phyloP scores from a whole-genome alignment of 768 basidiomycete species.

The Auricularia sp. region DNA sequence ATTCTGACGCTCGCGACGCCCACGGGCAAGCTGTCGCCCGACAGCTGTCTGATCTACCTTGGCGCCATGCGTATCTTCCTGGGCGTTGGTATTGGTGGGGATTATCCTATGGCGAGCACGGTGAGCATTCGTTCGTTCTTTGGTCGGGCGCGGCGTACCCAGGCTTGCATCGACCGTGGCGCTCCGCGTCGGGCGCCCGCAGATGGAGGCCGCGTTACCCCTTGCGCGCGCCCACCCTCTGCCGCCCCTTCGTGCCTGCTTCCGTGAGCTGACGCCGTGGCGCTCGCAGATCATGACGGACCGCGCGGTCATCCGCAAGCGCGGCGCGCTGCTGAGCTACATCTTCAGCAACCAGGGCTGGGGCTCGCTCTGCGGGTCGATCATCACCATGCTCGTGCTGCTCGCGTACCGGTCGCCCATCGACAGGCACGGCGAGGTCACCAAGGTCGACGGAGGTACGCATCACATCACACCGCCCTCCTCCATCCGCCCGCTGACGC shows the following conservation, averaged over 20 bases:
- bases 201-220: too few species aligned
- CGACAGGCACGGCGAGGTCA: constrained; percentile 44
- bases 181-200: too few species aligned
- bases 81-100: constrained; percentile 70
- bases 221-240: too few species aligned
- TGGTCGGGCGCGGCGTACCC: too few species aligned
- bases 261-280: too few species aligned
- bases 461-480: constrained; percentile 8
- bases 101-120: constrained; percentile 70
- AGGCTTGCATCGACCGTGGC: too few species aligned
- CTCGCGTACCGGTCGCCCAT: constrained; percentile 53
- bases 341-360: constrained; percentile 73
- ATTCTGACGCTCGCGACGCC: constrained; percentile 59
- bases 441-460: constrained; percentile 61
- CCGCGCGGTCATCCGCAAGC: constrained; percentile 49
- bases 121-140: background rate
- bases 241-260: too few species aligned
- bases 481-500: background rate
- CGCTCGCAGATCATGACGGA: constrained; percentile 36
- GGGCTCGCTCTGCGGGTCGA: constrained; percentile 55
- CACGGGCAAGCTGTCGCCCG: constrained; percentile 45
- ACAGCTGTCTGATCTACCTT: constrained; percentile 49
- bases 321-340: constrained; percentile 66
- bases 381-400: constrained; percentile 56
- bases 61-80: constrained; percentile 59